Evolutionary conservation across 1,284 basidiomycete genomes (phyloP), one percentile per base, ranked within the genome.

Genomic region (Earliella scabrosa): DNA sequence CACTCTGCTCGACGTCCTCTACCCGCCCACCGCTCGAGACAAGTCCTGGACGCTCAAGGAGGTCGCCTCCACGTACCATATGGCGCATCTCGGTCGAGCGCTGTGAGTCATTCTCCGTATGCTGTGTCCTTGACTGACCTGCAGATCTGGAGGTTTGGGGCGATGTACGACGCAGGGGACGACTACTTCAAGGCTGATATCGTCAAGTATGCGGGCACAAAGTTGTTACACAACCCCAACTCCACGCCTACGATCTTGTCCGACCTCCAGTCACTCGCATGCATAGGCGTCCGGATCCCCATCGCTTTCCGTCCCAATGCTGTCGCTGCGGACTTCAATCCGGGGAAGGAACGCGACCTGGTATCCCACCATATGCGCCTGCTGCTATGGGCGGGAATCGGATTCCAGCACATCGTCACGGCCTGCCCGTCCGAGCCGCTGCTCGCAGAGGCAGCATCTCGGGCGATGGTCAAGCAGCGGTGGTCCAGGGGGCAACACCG

Each of bases 291-390:
- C 21, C 65, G 71, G 20, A 50, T 73, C 2, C 64, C 67, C 1
- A 50, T 73, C 39, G 63, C 69, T n/a, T 73, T 74, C 55, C 52
- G 56, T 21, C 18, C 4, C 4, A 14, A 9, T 36, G 10, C 9
- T n/a, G 5, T 16, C 16, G 5, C 35, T 18, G n/a, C n/a, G n/a
- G n/a, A n/a, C n/a, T n/a, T n/a, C n/a, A 9, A 54, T 23, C 31
- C 8, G 11, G 23, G 44, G 20, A 53, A 51, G 11, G 66, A 73
- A 56, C 50, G 38, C 46, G 39, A 39, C 24, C 71, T 70, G 45
- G 71, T 73, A 9, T 65, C 69, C 36, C 40, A 47, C 2, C 71
- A 75, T 46, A 60, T 72, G 63, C 66, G 71, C 3, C 52, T 74
- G 18, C 65, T 69, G 49, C 61, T 73, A 27, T 59, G 57, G 10